Base-by-base conservation (phyloP, 257 asterid genomes). In the Rhazya stricta region DNA sequence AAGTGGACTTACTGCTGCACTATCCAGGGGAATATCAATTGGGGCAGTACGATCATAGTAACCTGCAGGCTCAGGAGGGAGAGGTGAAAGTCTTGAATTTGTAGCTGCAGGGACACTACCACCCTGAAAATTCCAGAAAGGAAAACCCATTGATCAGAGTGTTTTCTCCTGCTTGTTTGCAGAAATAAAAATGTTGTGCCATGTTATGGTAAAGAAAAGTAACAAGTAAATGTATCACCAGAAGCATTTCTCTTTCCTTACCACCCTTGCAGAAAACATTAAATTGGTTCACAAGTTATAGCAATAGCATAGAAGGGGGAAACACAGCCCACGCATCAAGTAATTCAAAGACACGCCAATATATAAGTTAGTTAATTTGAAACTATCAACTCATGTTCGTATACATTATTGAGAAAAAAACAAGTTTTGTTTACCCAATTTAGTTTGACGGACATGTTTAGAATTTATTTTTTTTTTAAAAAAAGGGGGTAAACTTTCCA, bases 61-160 rank as follows among this genome's bases (percentile, higher is more conserved):
- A 81, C 84, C 97, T 43, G 97, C 97, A 78, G 97, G 99, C 77
- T 94, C 99, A 30, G 93, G 97, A 53, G 96, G 96, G 79, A 94
- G 97, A 63, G 97, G 99, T 56, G 97, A 86, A 76, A 94, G 95
- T 82, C 96, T 90, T 43, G 98, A 89, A 89, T 89, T 89, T 76
- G 97, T 75, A 27, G 80, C 97, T 45, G 97, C 85, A 74, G 99
- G 95, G 58, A 89, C 96, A 62, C 85, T 90, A 67, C 90, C 94
- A 75, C 89, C 66, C 98, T 94, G 92, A 60, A 83, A 85, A 67
- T 50, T 25, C 54, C 62, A 77, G 25, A 69, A 54, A 83, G 71
- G 62, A 42, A 58, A 63, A 63, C n/a, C 21, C 23, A 36, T 57
- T 18, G 34, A 46, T 25, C 42, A 43, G 76, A 32, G 15, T 16